Percentiles rank a stretch among this genome's conserved stretches.
phyloP scores from a whole-genome alignment of 768 basidiomycete genomes.

The Pulveroboletus sp. region DNA sequence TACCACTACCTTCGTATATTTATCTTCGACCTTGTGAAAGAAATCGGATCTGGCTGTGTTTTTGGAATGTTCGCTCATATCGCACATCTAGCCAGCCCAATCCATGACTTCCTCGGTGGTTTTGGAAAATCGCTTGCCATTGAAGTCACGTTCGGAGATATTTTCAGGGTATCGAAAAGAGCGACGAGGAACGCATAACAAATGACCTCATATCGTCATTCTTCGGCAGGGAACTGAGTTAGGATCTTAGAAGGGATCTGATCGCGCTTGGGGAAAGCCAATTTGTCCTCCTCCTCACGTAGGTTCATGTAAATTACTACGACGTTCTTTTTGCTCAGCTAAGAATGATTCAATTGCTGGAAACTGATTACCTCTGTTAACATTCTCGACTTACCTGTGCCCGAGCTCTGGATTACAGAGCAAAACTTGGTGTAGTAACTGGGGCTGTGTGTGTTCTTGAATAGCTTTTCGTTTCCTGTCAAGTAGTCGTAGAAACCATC shows the following conservation, averaged over 20 bases:
- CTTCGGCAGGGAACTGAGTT: neutral
- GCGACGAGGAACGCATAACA: constrained; percentile 15
- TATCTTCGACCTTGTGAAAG: neutral
- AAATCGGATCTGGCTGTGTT: neutral
- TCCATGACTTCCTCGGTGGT: neutral
- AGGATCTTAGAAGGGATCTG: constrained; percentile 10
- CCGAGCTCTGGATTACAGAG: constrained; percentile 1
- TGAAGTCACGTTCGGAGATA: too few species aligned
- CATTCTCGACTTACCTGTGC: constrained; percentile 5
- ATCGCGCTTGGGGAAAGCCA: constrained; percentile 17
- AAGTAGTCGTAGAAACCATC: constrained; percentile 10
- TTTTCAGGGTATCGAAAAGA: constrained; percentile 5
- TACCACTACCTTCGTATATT: neutral
- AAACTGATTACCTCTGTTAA: neutral
- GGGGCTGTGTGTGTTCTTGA: neutral
- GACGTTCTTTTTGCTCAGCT: neutral
- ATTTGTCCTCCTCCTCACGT: neutral
- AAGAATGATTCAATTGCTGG: neutral
- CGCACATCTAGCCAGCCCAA: constrained; percentile 8
- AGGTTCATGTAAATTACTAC: neutral
- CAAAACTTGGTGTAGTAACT: constrained; percentile 3
- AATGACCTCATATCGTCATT: neutral
- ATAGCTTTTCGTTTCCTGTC: neutral
- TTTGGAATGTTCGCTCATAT: neutral
- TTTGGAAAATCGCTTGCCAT: too few species aligned